Evolutionary conservation across 2,329 filamentous ascomycete species (phyloP).

Genomic region (Calcarisporium arbuscula): DNA sequence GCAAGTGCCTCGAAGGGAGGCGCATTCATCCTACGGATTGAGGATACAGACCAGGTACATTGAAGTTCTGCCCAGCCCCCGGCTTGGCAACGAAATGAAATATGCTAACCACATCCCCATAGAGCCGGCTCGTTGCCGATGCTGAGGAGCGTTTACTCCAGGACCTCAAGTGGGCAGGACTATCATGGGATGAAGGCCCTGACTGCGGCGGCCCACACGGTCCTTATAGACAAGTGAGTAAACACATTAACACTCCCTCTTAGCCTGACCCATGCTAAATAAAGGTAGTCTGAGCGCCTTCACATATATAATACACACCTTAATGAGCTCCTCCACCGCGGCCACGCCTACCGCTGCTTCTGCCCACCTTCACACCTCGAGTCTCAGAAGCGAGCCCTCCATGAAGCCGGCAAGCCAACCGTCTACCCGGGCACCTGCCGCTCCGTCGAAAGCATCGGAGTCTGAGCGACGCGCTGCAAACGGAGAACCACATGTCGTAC

Average conservation of each 20-base stretch:
- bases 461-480: constrained; percentile 62
- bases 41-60: constrained; percentile 86
- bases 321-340: constrained; percentile 59
- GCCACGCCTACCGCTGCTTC: constrained; percentile 88
- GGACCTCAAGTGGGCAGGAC: constrained; percentile 81
- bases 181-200: constrained; percentile 93
- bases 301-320: constrained; percentile 66
- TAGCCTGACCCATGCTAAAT: too few relatives aligned
- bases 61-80: neutral
- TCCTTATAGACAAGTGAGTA: constrained; percentile 72
- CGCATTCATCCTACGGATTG: constrained; percentile 83
- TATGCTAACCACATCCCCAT: constrained; percentile 2
- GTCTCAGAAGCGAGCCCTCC: constrained; percentile 56
- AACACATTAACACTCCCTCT: neutral
- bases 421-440: constrained; percentile 62
- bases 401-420: constrained; percentile 39
- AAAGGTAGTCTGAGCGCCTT: constrained; percentile 66
- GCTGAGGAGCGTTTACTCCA: constrained; percentile 72
- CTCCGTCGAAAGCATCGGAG: constrained; percentile 56
- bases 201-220: constrained; percentile 74
- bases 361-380: constrained; percentile 69
- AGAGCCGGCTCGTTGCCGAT: constrained; percentile 75
- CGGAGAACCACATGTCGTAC: constrained; percentile 69
- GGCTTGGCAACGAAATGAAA: too few relatives aligned
- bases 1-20: constrained; percentile 74